Evolutionary conservation across 345 rosid genomes (phyloP).

Genomic region (Sisymbrium irio): DNA sequence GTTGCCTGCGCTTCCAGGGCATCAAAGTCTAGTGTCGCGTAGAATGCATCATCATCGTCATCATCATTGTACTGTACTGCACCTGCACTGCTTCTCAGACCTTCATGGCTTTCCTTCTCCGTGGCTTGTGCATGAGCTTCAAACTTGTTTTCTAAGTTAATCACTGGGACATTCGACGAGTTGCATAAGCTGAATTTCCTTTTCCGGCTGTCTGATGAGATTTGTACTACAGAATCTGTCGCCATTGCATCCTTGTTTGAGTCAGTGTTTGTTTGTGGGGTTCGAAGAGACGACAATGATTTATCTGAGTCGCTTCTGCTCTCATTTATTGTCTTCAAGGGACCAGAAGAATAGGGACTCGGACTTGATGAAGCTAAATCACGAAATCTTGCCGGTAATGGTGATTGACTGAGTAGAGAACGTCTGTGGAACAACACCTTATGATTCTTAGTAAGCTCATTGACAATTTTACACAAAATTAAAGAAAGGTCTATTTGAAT

Average conservation of each 20-base stretch:
- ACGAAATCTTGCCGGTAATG: conserved; percentile 44
- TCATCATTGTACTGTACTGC: conserved; percentile 27
- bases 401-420: conserved; percentile 92
- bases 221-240: conserved; percentile 25
- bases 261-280: conserved; percentile 41
- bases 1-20: conserved; percentile 84
- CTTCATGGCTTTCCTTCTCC: conserved; percentile 30
- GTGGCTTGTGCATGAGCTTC: conserved; percentile 26
- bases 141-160: conserved; percentile 61
- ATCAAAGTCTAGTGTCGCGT: conserved; percentile 68
- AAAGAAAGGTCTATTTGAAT: not conserved
- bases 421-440: conserved; percentile 50
- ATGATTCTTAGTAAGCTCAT: not conserved
- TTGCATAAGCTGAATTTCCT: conserved; percentile 49
- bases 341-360: conserved; percentile 41
- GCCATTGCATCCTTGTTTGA: conserved; percentile 31
- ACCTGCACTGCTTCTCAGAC: conserved; percentile 25
- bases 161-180: conserved; percentile 41
- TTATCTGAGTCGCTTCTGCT: conserved; percentile 45
- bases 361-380: conserved; percentile 28
- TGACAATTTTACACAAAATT: not conserved
- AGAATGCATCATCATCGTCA: conserved; percentile 70
- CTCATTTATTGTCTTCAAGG: conserved; percentile 33
- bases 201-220: conserved; percentile 43
- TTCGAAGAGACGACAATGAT: conserved; percentile 36